Evolutionary conservation across 1,284 basidiomycete species (phyloP), one percentile per base, ranked within the genome.

Genomic region (Hymenochaete sp.): DNA sequence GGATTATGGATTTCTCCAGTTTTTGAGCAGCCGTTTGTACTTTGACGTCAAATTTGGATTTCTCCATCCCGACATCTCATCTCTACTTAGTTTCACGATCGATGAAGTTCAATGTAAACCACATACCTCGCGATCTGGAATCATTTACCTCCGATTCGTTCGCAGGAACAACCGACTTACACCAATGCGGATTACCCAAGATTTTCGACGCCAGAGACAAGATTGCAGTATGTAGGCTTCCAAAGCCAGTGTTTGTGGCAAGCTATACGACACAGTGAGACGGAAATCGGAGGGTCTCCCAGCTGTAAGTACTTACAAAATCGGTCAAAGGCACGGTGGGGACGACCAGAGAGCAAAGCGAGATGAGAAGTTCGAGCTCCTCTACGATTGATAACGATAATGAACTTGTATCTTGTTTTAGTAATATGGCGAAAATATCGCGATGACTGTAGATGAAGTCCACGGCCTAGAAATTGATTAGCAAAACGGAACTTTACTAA

Each of bases 151-250:
- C 90, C 0, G 66, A 63, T 38, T 93, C 88, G 4, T 77, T 83
- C 47, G 77, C 71, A 0, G 89, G 87, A 27, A 72, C 62, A 1
- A 92, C 67, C 22, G 64, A 65, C 21, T 75, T 67, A 19, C 72
- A 70, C 73, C 80, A 85, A 39, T 69, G 69, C 8, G 74, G 70
- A 32, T 67, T 68, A 14, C 79, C 77, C n/a, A 96, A 72, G 56
- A 77, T 83, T 52, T 75, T 73, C 16, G 91, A 81, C 0, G 89
- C 82, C 1, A 96, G 67, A 7, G 73, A 72, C 10, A 95, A 68
- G 14, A 95, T 77, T 0, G 90, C 82, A 2, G 77, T 70, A 59
- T 98, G 93, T 49, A 95, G 75, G 0, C 79, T 76, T 3, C 91
- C 90, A 57, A 90, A 92, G 3, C 84, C 81, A 2, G 81, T 75